Conservation (phyloP, 176 grass and related monocot species). For the Dactylis glomerata region DNA sequence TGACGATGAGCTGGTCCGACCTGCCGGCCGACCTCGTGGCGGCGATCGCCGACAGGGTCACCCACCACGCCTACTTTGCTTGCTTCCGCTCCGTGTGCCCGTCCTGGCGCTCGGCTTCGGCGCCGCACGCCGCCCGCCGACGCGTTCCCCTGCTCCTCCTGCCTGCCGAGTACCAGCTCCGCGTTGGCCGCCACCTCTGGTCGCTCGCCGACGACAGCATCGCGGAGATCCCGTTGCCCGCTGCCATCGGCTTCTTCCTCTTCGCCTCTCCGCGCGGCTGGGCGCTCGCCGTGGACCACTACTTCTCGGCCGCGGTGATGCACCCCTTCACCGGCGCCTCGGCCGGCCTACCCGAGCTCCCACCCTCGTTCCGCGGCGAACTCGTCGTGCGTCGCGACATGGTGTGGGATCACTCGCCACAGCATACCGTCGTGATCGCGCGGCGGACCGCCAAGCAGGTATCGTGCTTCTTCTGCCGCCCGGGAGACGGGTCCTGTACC, state of each 20-base stretch:
- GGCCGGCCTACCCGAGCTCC: neutral
- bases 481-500: neutral
- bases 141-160: neutral
- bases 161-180: neutral
- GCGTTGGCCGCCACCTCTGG: neutral
- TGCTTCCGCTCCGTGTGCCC: neutral
- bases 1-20: neutral
- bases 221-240: neutral
- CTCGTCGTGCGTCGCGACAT: neutral
- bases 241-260: neutral
- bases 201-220: neutral
- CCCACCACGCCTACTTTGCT: neutral
- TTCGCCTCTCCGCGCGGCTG: conserved; percentile 18
- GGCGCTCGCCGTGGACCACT: neutral
- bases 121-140: neutral
- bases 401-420: neutral
- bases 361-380: neutral
- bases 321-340: neutral
- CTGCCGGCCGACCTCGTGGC: neutral
- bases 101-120: neutral
- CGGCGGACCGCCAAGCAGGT: neutral
- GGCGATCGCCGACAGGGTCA: neutral
- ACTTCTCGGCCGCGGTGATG: neutral
- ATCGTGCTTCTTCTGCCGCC: neutral
- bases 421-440: neutral